Base-by-base conservation (phyloP, 129 eudicot species). In the Escallonia herrerae region DNA sequence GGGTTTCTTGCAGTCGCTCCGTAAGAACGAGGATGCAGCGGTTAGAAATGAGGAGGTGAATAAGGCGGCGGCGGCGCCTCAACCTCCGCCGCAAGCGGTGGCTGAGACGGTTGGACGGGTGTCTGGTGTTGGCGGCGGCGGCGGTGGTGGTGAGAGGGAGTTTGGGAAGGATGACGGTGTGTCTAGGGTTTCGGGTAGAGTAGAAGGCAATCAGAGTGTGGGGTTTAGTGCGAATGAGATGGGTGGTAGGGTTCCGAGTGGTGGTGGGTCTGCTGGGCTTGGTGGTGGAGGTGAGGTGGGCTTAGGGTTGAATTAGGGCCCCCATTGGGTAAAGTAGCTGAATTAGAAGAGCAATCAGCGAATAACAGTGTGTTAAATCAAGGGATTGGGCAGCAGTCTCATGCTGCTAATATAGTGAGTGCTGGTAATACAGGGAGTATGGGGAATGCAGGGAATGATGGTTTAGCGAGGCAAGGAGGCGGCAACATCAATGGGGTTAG, bases 291-390 rank as follows among this genome's bases (percentile, higher is more conserved):
- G 77, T 68, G 95, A 22, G 14, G 12, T 3, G 56, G 12, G 33
- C 46, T 68, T 57, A 75, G 82, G 71, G 87, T 83, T 62, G 96
- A 85, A 67, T 72, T 82, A 77, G 86, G 76, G 68, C 81, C 69
- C 77, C 39, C 70, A 0, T 60, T 69, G n/a, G 72, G 22, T 80
- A 89, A 74, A 67, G 63, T 65, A 49, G 66, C 67, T 40, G 85
- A 80, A 1, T 50, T 81, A 52, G 78, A 12, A 11, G 89, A 75
- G 66, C 84, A 62, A 8, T 46, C 71, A 37, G 79, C 5, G 42
- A 14, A 37, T 62, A 64, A 38, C 68, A 64, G 67, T 10, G 47
- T 69, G 43, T 60, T 65, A 2, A 77, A 64, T 62, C 42, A 72
- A 56, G 80, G 66, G 39, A 44, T 61, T n/a, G 64, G 37, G 12